A percentile compares a stretch with the other conserved stretches of the same genome.
Conservation (phyloP, 257 asterid species). For the Solanum bukasovii region DNA sequence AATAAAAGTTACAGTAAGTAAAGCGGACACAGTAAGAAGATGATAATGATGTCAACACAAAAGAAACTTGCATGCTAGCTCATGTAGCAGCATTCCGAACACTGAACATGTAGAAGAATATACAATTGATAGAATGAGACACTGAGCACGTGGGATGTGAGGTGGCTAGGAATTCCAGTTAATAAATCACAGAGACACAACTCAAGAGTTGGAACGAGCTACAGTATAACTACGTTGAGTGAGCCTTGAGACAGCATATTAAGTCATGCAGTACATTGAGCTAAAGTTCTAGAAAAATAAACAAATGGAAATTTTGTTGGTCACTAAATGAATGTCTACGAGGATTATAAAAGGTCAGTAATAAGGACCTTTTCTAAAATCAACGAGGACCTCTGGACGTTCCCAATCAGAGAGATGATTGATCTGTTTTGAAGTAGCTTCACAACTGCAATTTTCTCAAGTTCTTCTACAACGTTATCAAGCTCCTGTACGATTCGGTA, state of each 20-base stretch:
- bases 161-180: background rate
- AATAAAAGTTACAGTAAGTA: background rate
- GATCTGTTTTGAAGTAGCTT: slow-evolving; percentile 61
- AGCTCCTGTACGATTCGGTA: slow-evolving; percentile 33
- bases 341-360: background rate
- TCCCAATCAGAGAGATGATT: slow-evolving; percentile 67
- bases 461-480: slow-evolving; percentile 64
- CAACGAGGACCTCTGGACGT: slow-evolving; percentile 62
- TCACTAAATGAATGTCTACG: background rate
- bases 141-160: background rate
- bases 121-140: background rate
- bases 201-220: background rate
- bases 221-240: background rate
- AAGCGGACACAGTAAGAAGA: background rate
- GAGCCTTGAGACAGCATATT: background rate
- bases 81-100: background rate
- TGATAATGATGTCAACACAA: background rate
- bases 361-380: slow-evolving; percentile 49
- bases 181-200: background rate
- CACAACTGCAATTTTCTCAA: slow-evolving; percentile 63
- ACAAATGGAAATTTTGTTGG: background rate
- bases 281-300: background rate
- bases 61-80: background rate
- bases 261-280: background rate
- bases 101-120: background rate